phyloP scores from a whole-genome alignment of 129 eudicot species.

The Kitagawia praeruptora region DNA sequence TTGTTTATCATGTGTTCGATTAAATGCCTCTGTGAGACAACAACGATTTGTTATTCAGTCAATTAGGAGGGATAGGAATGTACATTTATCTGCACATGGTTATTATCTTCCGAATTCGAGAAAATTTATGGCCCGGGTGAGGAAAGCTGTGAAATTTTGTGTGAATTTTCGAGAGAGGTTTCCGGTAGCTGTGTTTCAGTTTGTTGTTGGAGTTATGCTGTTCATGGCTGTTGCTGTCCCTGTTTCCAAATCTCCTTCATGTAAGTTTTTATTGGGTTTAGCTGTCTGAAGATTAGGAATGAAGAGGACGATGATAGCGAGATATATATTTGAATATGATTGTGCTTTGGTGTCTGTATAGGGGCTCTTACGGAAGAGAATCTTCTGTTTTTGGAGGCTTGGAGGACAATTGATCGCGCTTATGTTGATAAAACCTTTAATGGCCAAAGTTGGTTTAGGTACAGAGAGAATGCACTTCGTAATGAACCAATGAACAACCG shows the following conservation, averaged over 20 bases:
- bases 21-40: constrained; percentile 17
- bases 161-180: constrained; percentile 28
- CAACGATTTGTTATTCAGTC: constrained; percentile 18
- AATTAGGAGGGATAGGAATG: constrained; percentile 20
- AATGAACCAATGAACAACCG: constrained; percentile 92
- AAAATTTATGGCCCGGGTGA: constrained; percentile 23
- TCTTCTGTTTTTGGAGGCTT: constrained; percentile 89
- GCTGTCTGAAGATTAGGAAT: not conserved
- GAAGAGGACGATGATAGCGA: not conserved
- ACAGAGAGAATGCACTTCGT: constrained; percentile 90
- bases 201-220: constrained; percentile 64
- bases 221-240: constrained; percentile 58
- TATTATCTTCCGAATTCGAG: constrained; percentile 23
- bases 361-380: constrained; percentile 92
- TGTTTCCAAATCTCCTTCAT: constrained; percentile 53
- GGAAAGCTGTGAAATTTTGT: constrained; percentile 26
- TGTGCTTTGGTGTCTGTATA: constrained; percentile 5
- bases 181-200: constrained; percentile 28
- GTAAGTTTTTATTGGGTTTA: constrained; percentile 38
- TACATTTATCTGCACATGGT: constrained; percentile 18
- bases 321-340: not conserved
- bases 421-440: constrained; percentile 89
- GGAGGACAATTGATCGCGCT: constrained; percentile 95
- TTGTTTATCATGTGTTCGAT: constrained; percentile 21
- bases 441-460: constrained; percentile 99